Evolutionary conservation across 2,329 filamentous ascomycete genomes (phyloP).

Genomic region (Canariomyces notabilis): DNA sequence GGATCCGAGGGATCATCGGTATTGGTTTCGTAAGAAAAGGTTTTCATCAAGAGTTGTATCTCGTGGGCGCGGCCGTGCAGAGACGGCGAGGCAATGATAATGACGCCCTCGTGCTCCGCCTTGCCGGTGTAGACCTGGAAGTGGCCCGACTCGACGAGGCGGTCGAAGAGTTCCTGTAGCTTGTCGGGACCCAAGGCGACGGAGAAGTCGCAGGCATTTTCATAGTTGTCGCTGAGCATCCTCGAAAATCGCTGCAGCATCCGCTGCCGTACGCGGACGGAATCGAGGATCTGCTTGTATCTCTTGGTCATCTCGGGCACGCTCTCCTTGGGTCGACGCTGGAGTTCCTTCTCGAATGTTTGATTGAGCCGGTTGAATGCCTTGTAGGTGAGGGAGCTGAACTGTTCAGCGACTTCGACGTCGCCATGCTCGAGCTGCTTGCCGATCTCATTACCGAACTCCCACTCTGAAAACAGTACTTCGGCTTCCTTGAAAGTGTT

Average conservation of each 20-base stretch:
- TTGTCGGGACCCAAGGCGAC: conserved; percentile 65
- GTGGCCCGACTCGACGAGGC: conserved; percentile 75
- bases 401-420: conserved; percentile 95
- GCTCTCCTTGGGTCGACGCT: conserved; percentile 77
- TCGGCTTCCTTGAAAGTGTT: conserved; percentile 99
- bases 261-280: conserved; percentile 88
- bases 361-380: conserved; percentile 80
- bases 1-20: conserved; percentile 72
- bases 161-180: conserved; percentile 72
- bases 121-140: conserved; percentile 74
- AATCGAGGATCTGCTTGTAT: conserved; percentile 93
- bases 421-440: conserved; percentile 88
- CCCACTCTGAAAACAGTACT: conserved; percentile 95
- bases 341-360: conserved; percentile 88
- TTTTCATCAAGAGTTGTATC: conserved; percentile 80
- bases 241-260: conserved; percentile 95
- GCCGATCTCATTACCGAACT: conserved; percentile 91
- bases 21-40: conserved; percentile 49
- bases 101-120: conserved; percentile 69
- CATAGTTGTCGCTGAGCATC: conserved; percentile 86
- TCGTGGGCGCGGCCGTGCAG: conserved; percentile 71
- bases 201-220: conserved; percentile 94
- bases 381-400: conserved; percentile 89
- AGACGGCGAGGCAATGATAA: conserved; percentile 78
- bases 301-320: conserved; percentile 89